These are phyloP conservation scores for Beauveria bassiana DNA, from an alignment of 2,329 filamentous ascomycete species.

Conservation along the genomic window DNA sequence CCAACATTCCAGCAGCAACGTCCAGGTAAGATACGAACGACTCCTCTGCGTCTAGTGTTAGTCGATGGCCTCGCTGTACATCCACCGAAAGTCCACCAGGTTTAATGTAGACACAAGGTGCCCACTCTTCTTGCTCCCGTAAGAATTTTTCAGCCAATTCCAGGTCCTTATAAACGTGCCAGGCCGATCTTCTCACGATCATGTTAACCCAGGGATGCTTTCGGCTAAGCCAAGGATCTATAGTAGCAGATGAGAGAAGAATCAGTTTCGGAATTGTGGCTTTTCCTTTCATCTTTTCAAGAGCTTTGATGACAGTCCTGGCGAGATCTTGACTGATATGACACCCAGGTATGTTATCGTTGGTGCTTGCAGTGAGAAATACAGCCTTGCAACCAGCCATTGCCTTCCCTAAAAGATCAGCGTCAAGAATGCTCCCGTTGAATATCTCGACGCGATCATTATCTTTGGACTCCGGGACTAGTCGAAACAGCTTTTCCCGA, in stretches of 20 bases:
- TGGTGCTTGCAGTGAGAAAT: conserved; percentile 31
- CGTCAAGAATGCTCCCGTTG: conserved; percentile 32
- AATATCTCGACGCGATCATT: conserved; percentile 27
- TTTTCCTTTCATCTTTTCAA: conserved; percentile 24
- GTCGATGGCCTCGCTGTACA: conserved; percentile 29
- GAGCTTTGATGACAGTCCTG: conserved; percentile 22
- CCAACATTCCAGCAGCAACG: conserved; percentile 35
- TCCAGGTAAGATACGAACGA: conserved; percentile 24
- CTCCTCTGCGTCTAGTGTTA: conserved; percentile 30
- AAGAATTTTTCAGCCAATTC: conserved; percentile 26
- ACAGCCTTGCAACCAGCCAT: conserved; percentile 26
- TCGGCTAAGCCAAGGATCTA: conserved; percentile 28
- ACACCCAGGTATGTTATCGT: conserved; percentile 33
- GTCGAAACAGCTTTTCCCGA: not conserved
- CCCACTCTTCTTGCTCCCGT: conserved; percentile 29
- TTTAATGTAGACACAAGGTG: conserved; percentile 33
- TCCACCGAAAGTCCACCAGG: conserved; percentile 20
- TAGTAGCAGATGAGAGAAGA: conserved; percentile 33
- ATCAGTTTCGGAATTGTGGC: conserved; percentile 29
- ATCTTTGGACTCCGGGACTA: not conserved
- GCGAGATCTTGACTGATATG: conserved; percentile 13
- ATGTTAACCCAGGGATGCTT: conserved; percentile 19
- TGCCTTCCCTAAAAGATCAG: conserved; percentile 18
- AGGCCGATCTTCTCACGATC: conserved; percentile 15
- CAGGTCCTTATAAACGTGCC: conserved; percentile 22